These are phyloP conservation scores for Huntiella savannae DNA, from an alignment of 2,329 filamentous ascomycete species.

Conservation along the genomic window DNA sequence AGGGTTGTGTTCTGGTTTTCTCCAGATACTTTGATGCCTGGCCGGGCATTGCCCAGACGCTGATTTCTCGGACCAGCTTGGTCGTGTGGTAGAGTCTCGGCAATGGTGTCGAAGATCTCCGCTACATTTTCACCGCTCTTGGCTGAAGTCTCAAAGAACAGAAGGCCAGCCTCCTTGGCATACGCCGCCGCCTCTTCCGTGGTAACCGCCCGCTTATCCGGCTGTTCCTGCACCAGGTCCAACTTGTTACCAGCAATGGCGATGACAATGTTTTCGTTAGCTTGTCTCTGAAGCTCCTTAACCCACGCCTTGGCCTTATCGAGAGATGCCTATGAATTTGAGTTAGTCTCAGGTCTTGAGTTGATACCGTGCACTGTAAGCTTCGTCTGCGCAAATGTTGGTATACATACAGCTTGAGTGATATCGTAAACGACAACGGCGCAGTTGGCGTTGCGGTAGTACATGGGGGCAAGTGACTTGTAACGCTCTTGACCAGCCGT, in stretches of 20 bases:
- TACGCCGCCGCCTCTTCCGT: constrained; percentile 89
- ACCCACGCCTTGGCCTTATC: constrained; percentile 99
- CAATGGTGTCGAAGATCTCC: constrained; percentile 92
- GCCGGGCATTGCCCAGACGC: constrained; percentile 38
- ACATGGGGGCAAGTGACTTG: constrained; percentile 98
- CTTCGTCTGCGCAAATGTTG: not conserved
- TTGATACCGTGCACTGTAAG: not conserved
- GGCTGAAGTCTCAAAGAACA: constrained; percentile 97
- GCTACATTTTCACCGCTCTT: constrained; percentile 94
- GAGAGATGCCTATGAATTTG: constrained; percentile 53
- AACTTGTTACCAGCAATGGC: constrained; percentile 95
- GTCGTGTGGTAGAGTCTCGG: constrained; percentile 91
- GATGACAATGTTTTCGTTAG: constrained; percentile 99
- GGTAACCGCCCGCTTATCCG: constrained; percentile 83
- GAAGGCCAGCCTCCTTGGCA: constrained; percentile 73
- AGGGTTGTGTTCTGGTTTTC: constrained; percentile 39
- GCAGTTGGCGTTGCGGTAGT: constrained; percentile 98
- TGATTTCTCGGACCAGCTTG: constrained; percentile 84
- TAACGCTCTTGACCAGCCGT: constrained; percentile 97
- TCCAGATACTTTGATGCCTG: constrained; percentile 36
- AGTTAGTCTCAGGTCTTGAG: constrained; percentile 12
- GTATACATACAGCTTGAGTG: constrained; percentile 70
- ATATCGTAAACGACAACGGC: constrained; percentile 99
- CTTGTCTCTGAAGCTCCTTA: constrained; percentile 94
- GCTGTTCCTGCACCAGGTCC: constrained; percentile 83